A percentile compares a stretch with the other conserved stretches of the same genome.
These are phyloP conservation scores for Rhytidhysteron rufulum DNA, from an alignment of 2,329 filamentous ascomycete species.

Conservation along the genomic window DNA sequence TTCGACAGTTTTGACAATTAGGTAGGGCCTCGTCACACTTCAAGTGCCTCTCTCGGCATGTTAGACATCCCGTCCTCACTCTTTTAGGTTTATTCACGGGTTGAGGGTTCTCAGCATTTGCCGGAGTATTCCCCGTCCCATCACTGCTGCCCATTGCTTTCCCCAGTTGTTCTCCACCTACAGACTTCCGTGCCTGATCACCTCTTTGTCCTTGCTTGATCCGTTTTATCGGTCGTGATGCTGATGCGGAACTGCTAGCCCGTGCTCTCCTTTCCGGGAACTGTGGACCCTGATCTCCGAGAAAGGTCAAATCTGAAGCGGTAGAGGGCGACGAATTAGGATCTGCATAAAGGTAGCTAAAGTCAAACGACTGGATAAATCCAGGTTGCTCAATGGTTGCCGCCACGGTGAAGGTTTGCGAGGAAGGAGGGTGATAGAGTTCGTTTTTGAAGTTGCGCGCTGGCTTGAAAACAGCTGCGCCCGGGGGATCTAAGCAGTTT, in stretches of 20 bases:
- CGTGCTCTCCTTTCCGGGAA: constrained; percentile 6
- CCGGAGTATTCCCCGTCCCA: constrained; percentile 7
- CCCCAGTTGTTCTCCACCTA: constrained; percentile 5
- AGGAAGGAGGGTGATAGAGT: constrained; percentile 1
- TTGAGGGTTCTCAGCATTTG: constrained; percentile 14
- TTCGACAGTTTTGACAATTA: constrained; percentile 74
- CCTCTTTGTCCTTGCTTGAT: constrained; percentile 2
- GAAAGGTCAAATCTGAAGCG: constrained; percentile 11
- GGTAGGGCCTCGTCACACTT: constrained; percentile 80
- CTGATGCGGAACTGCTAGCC: constrained; percentile 14
- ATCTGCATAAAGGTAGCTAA: constrained; percentile 18
- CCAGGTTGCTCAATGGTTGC: constrained; percentile 18
- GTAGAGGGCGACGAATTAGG: constrained; percentile 10
- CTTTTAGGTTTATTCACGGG: constrained; percentile 66
- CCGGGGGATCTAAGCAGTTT: too few relatives aligned
- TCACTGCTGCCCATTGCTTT: constrained; percentile 13
- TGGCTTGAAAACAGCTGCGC: too few relatives aligned
- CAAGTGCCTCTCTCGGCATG: constrained; percentile 82
- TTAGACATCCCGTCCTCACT: constrained; percentile 85
- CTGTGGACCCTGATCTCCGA: constrained; percentile 9
- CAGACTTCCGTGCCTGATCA: constrained; percentile 2
- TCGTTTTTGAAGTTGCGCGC: too few relatives aligned
- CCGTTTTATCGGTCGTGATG: constrained; percentile 9
- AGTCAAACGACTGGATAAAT: constrained; percentile 12
- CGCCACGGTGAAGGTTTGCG: constrained; percentile 24